phyloP scores from a whole-genome alignment of 805 yeast genomes.

The Candida hungchunana region DNA sequence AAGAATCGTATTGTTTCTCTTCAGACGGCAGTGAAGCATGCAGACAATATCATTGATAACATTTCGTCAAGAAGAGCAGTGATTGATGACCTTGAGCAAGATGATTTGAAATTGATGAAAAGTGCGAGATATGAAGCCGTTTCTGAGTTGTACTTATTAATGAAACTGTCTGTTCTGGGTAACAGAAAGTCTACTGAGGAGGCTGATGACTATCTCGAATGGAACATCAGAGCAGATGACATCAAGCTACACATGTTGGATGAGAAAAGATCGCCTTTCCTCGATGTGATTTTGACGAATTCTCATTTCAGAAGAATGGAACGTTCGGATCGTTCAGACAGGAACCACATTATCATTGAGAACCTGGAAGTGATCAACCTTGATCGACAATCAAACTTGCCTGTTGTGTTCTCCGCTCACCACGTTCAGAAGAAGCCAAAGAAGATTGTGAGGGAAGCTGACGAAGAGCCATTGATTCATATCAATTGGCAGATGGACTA shows the following conservation, averaged over 20 bases:
- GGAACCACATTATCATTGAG: constrained; percentile 53
- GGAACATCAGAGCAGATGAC: constrained; percentile 64
- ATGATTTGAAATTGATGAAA: constrained; percentile 39
- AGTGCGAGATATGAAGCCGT: constrained; percentile 33
- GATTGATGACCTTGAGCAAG: constrained; percentile 45
- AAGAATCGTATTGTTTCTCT: constrained; percentile 42
- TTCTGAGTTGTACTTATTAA: constrained; percentile 40
- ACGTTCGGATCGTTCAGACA: constrained; percentile 60
- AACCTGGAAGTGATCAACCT: constrained; percentile 69
- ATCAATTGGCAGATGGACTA: constrained; percentile 74
- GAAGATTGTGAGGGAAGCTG: constrained; percentile 17
- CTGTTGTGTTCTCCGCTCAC: constrained; percentile 54
- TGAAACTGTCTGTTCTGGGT: constrained; percentile 39
- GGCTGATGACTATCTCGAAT: constrained; percentile 43
- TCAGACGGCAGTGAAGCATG: constrained; percentile 42
- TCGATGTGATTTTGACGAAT: constrained; percentile 64
- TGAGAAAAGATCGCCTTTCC: constrained; percentile 54
- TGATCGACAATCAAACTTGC: constrained; percentile 52
- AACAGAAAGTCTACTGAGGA: constrained; percentile 27
- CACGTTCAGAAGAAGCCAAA: constrained; percentile 11
- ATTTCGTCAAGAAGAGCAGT: constrained; percentile 44
- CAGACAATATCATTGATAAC: constrained; percentile 41
- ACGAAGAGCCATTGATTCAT: constrained; percentile 34
- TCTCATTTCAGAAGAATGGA: constrained; percentile 60
- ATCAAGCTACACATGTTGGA: constrained; percentile 67